Evolutionary conservation across 2,329 filamentous ascomycete species (phyloP).

Genomic region (Verticillium longisporum): DNA sequence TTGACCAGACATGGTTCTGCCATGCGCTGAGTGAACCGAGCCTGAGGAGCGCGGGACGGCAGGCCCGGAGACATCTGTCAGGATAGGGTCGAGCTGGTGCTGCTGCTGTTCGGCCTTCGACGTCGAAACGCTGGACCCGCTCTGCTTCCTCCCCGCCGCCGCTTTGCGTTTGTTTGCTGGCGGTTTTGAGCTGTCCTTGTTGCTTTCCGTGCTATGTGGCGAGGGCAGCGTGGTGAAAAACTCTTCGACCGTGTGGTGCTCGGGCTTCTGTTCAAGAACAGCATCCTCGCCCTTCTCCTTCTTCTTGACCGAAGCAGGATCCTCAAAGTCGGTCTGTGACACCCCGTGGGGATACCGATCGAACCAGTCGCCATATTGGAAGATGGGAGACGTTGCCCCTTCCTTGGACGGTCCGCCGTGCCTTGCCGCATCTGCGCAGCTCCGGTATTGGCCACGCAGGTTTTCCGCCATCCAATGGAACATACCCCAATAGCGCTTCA

Average conservation of each 20-base stretch:
- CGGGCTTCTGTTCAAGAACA: conserved; percentile 79
- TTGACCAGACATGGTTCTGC: conserved; percentile 31
- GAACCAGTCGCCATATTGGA: conserved; percentile 98
- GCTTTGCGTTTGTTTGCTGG: conserved; percentile 4
- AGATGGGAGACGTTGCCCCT: conserved; percentile 55
- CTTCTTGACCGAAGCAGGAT: conserved; percentile 59
- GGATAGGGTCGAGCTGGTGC: conserved; percentile 11
- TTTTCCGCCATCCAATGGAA: conserved; percentile 96
- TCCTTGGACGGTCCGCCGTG: conserved; percentile 51
- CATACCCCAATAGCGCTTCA: conserved; percentile 98
- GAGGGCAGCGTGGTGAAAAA: conserved; percentile 80
- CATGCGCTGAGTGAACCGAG: conserved; percentile 22
- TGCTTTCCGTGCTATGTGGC: conserved; percentile 41
- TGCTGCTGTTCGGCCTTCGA: conserved; percentile 31
- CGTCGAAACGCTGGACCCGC: neutral
- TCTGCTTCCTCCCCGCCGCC: neutral
- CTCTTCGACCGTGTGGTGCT: conserved; percentile 90
- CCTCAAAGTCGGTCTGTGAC: conserved; percentile 74
- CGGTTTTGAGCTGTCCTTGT: conserved; percentile 14
- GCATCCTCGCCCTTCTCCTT: conserved; percentile 81
- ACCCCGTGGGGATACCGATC: conserved; percentile 90
- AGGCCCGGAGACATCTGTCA: conserved; percentile 20
- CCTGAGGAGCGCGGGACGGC: conserved; percentile 20
- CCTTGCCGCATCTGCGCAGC: conserved; percentile 73
- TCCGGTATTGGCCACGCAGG: conserved; percentile 79